Conservation (phyloP, 1,284 basidiomycete genomes). For the Schizophyllum amplum region DNA sequence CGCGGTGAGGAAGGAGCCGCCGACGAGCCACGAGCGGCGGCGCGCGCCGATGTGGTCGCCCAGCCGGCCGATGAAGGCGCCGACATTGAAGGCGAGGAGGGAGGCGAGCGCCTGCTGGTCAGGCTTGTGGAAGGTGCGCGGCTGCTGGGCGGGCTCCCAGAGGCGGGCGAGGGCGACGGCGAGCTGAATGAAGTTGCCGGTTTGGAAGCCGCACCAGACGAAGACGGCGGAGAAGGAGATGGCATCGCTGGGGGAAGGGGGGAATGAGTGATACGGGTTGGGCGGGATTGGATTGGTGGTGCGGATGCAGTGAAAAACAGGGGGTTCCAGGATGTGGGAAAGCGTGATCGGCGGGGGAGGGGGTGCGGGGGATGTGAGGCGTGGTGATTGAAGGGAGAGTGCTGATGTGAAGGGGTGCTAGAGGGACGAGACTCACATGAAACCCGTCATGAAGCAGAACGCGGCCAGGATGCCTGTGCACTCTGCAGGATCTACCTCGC, state of each 20-base stretch:
- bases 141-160: constrained; percentile 43
- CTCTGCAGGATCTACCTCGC: constrained; percentile 55
- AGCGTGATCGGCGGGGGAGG: background rate
- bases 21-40: constrained; percentile 67
- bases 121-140: constrained; percentile 53
- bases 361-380: background rate
- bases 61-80: constrained; percentile 64
- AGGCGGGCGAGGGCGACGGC: constrained; percentile 31
- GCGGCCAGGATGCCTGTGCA: constrained; percentile 56
- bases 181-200: constrained; percentile 59
- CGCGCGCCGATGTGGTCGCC: constrained; percentile 65
- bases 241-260: constrained; percentile 39
- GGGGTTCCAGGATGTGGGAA: background rate
- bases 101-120: constrained; percentile 80
- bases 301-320: too few species aligned
- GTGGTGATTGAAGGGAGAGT: background rate
- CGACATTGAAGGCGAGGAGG: constrained; percentile 66
- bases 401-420: background rate
- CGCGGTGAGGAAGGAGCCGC: constrained; percentile 65
- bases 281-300: too few species aligned
- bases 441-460: constrained; percentile 85
- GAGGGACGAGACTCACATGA: constrained; percentile 43
- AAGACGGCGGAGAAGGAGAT: constrained; percentile 76
- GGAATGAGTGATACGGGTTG: too few species aligned
- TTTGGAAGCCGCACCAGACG: constrained; percentile 87